Evolutionary conservation across 306 rosid species (phyloP), one percentile per base, ranked within the genome.

Genomic region (Pterocarpus santalinus): DNA sequence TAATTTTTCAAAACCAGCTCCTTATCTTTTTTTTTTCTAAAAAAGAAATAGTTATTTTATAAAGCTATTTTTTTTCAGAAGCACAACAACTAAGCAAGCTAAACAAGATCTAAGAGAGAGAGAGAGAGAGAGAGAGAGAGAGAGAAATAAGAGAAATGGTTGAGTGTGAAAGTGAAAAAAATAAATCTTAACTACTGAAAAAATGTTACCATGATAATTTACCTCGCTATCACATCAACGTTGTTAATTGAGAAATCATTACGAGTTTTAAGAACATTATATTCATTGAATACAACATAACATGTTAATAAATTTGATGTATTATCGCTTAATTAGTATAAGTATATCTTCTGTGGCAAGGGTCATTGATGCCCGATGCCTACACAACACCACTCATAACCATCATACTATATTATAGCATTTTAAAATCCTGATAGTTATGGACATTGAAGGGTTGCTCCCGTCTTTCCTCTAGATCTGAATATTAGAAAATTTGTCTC

Each of bases 401-500:
- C 53, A 47, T 47, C 53, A 0, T 47, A 47, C 1, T 47, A 47
- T 0, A 47, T 47, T 47, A 47, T 47, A 47, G 28, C 22, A 55
- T n/a, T 16, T 55, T n/a, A n/a, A 55, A 4, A 14, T 5, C 22
- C 1, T 62, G 67, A 63, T 13, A 10, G 41, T 14, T 63, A 63
- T 63, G 16, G 44, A 63, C 44, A 38, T 63, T 33, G 68, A 63
- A 12, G 44, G 17, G 68, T 63, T 63, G 68, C 22, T 63, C 44
- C 22, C 28, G 1, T 63, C 8, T 13, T 63, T 5, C 22, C 22
- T 33, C 43, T 6, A 12, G 44, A 13, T 33, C 38, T 63, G 36
- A 61, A 33, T 34, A 5, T 62, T 12, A 4, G 9, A 55, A 16
- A n/a, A 16, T 55, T 43, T 6, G 35, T 36, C 69, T 1, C 5